Base-by-base conservation (phyloP, 805 yeast species). In the Metschnikowia colocasiae region DNA sequence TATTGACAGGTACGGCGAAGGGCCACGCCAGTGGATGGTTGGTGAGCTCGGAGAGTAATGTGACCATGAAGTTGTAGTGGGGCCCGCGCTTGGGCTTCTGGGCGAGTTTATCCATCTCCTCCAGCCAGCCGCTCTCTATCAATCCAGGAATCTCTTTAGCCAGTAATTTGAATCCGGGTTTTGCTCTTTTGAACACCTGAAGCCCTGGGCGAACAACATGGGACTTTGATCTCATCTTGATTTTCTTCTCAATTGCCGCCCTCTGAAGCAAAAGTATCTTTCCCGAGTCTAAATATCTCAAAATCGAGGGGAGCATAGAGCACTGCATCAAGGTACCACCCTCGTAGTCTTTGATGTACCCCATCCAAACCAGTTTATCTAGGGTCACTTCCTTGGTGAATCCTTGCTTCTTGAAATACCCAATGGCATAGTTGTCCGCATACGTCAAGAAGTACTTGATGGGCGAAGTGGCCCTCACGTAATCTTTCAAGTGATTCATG, bases 281-380 rank as follows among this genome's bases (percentile, higher is more conserved):
- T 1, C 85, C 85, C 54, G 88, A 84, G 63, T 94, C 99, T 43
- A 94, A 71, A 65, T 94, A 94, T 55, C 98, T 79, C 42, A 72
- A 55, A 48, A 89, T 82, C 42, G 81, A 74, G 1, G 97, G 97
- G 44, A 94, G 72, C 95, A 92, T 91, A 0, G 92, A 70, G 63
- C 99, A 94, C 69, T 94, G 98, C 97, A 94, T 92, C 51, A 94
- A 71, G 0, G 99, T 94, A 58, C 98, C 99, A 22, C 99, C 99
- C 69, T 94, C 99, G 67, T 94, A 94, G 71, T 94, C 99, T 66
- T 94, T 94, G 61, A 94, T 94, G 66, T 94, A 94, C 2, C 99
- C 99, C 94, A 89, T 88, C 99, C 99, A 94, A 29, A 83, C 76
- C 43, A 81, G 79, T 54, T 83, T 85, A 31, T 92, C 94, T 47